These are phyloP conservation scores for Tothia fuscella DNA, from an alignment of 2,329 filamentous ascomycete species.

Conservation along the genomic window DNA sequence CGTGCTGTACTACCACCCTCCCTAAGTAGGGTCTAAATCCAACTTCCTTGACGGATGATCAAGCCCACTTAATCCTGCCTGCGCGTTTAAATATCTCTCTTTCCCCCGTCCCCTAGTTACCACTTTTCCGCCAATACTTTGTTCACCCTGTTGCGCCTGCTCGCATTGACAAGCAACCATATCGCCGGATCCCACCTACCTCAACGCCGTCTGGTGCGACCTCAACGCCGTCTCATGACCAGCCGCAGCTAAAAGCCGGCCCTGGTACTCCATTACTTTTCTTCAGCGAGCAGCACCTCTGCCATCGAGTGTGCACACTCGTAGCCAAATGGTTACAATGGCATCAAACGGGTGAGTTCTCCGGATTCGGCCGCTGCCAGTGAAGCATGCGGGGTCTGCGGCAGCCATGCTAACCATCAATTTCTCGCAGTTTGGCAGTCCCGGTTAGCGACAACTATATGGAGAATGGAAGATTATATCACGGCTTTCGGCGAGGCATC, in stretches of 20 bases:
- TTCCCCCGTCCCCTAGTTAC: neutral
- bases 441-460: constrained; percentile 33
- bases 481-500: constrained; percentile 53
- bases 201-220: constrained; percentile 6
- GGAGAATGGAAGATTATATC: constrained; percentile 61
- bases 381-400: neutral
- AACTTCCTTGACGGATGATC: neutral
- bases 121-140: constrained; percentile 3
- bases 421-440: constrained; percentile 22
- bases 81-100: constrained; percentile 3
- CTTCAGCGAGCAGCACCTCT: neutral
- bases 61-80: neutral
- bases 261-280: constrained; percentile 5
- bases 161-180: constrained; percentile 4
- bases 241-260: constrained; percentile 3
- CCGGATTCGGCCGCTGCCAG: constrained; percentile 8
- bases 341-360: constrained; percentile 31
- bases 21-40: neutral
- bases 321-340: constrained; percentile 30
- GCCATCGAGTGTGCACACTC: constrained; percentile 1
- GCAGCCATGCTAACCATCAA: constrained; percentile 9
- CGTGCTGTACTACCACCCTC: constrained; percentile 6
- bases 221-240: constrained; percentile 11
- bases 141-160: constrained; percentile 3
- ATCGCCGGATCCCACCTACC: constrained; percentile 1